Evolutionary conservation across 305 asterid genomes (phyloP).

Genomic region (Andrographis paniculata): DNA sequence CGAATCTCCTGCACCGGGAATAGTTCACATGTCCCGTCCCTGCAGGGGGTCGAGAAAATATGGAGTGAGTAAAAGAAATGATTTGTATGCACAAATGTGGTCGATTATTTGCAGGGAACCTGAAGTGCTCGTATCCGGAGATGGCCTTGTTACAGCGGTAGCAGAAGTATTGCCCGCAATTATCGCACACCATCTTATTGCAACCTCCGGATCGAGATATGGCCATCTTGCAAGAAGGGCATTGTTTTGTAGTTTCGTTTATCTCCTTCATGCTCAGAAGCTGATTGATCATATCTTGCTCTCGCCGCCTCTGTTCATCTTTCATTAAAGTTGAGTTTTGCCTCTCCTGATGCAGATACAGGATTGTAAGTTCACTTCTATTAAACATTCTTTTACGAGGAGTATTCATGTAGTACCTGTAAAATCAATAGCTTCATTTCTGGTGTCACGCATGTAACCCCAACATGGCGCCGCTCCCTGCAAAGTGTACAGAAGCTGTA

Average conservation of each 20-base stretch:
- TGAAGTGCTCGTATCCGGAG: conserved; percentile 78
- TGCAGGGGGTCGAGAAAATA: conserved; percentile 16
- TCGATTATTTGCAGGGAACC: conserved; percentile 29
- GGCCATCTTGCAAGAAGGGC: conserved; percentile 92
- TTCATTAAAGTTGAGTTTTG: conserved; percentile 51
- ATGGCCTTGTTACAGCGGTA: conserved; percentile 61
- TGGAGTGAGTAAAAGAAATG: not conserved
- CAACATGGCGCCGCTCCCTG: conserved; percentile 71
- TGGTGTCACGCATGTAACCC: conserved; percentile 65
- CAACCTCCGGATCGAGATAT: conserved; percentile 84
- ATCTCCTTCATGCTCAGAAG: conserved; percentile 56
- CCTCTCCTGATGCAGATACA: conserved; percentile 45
- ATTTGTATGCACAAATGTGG: not conserved
- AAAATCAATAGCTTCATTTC: conserved; percentile 63
- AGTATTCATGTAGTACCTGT: conserved; percentile 36
- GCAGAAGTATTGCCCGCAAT: conserved; percentile 78
- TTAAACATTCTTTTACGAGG: not conserved
- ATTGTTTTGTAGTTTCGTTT: conserved; percentile 50
- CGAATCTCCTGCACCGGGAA: conserved; percentile 53
- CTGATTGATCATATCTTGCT: conserved; percentile 70
- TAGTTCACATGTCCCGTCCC: conserved; percentile 64
- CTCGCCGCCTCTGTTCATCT: conserved; percentile 53
- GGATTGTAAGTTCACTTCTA: not conserved
- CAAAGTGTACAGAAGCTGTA: conserved; percentile 88
- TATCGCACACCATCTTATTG: conserved; percentile 76